Evolutionary conservation across 148 eudicot genomes (phyloP).

Genomic region (Diospyros lotus): DNA sequence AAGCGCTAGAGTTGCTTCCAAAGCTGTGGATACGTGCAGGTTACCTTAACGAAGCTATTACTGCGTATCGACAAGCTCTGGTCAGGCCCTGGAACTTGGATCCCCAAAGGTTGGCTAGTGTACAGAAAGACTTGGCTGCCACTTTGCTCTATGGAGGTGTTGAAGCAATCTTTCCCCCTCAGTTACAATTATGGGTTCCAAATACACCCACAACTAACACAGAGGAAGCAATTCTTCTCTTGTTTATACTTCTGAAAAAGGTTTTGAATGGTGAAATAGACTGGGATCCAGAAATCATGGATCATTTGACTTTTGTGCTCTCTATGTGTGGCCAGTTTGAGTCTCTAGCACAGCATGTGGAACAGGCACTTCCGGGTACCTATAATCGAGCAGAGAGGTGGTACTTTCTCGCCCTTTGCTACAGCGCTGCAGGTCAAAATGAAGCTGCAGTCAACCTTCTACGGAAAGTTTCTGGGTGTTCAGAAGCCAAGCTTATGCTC

Average conservation of each 20-base stretch:
- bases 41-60: constrained; percentile 62
- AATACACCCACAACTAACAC: constrained; percentile 44
- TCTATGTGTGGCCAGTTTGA: constrained; percentile 65
- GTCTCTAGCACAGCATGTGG: constrained; percentile 62
- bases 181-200: constrained; percentile 42
- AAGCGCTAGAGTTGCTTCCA: constrained; percentile 87
- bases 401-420: constrained; percentile 91
- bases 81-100: constrained; percentile 76
- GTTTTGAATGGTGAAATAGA: constrained; percentile 51
- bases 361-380: constrained; percentile 69
- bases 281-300: constrained; percentile 71
- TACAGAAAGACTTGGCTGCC: constrained; percentile 72
- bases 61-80: constrained; percentile 67
- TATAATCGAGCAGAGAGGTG: constrained; percentile 72
- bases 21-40: constrained; percentile 75
- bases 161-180: constrained; percentile 59
- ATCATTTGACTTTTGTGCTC: constrained; percentile 76
- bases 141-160: constrained; percentile 75
- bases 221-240: constrained; percentile 80
- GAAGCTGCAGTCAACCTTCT: constrained; percentile 58
- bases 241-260: constrained; percentile 62
- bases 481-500: constrained; percentile 53
- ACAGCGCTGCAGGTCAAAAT: constrained; percentile 69
- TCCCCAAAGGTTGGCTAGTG: constrained; percentile 49
- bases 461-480: constrained; percentile 50